Evolutionary conservation across 2,329 filamentous ascomycete genomes (phyloP), one percentile per base, ranked within the genome.

Genomic region (Penicillium glabrum): DNA sequence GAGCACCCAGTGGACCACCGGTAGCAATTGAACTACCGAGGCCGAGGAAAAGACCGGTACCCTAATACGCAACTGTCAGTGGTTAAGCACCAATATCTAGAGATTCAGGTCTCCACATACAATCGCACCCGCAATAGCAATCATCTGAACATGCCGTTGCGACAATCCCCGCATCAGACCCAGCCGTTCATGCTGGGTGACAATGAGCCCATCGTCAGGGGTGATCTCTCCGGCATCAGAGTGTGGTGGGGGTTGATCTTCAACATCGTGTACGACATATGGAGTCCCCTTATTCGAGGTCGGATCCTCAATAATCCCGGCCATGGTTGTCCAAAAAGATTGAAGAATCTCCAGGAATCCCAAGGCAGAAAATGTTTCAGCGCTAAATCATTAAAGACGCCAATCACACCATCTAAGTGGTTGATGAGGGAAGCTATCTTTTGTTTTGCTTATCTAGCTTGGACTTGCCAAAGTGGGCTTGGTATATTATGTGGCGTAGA

Each of bases 1-100:
- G 69, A 8, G 80, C 78, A 45, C 80, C 80, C 0, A 83, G 68
- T 3, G 81, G 81, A 10, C 81, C 81, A 31, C 74, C 81, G 1
- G 74, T 78, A 27, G 77, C 76, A 51, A 84, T 80, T 0, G 80
- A 79, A 55, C 75, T 72, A 41, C 81, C 81, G 1, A 82, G 75
- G 45, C 81, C 80, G 19, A 83, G 72, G 63, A 84, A 84, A 1
- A 83, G 72, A 57, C 80, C 80, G 1, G 80, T 82, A 48, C 78
- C 76, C 64, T 66, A 57, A 4, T 31, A 13, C 13, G 11, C 2
- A 13, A 31, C 11, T 31, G 29, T 31, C 29, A 48, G 14, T 29
- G 27, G 9, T 5, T 21, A 31, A 6, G 14, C 7, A 48, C 7
- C 3, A 11, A 24, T 9, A 45, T 37, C 14, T 37, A 33, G 49